Evolutionary conservation across 78 protist genomes (phyloP).

Genomic region (Dictyostelium capitatum): DNA sequence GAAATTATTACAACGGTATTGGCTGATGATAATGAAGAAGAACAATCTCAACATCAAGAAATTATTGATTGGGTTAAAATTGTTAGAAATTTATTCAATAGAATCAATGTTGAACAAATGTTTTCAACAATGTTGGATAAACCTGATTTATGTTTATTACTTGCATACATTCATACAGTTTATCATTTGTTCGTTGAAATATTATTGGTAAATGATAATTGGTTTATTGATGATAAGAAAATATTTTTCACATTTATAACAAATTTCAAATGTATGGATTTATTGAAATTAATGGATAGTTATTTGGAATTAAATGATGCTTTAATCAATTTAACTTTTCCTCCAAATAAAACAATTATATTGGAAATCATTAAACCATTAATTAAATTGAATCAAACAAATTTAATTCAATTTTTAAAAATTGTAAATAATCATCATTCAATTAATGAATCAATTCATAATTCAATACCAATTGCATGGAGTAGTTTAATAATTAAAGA

Average conservation of each 20-base stretch:
- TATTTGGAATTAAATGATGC: neutral
- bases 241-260: neutral
- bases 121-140: neutral
- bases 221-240: neutral
- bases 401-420: neutral
- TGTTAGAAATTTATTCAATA: slow-evolving; percentile 14
- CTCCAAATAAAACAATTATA: neutral
- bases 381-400: neutral
- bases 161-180: neutral
- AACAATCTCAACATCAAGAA: neutral
- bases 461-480: neutral
- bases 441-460: neutral
- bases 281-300: slow-evolving; percentile 1
- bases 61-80: slow-evolving; percentile 12
- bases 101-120: neutral
- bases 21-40: too few species aligned
- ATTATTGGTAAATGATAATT: neutral
- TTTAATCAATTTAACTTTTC: neutral
- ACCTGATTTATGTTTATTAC: neutral
- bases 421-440: neutral
- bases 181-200: slow-evolving; percentile 1
- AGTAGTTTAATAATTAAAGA: neutral
- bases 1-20: neutral
- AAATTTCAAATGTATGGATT: neutral
- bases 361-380: slow-evolving; percentile 22